phyloP scores from a whole-genome alignment of 2,329 filamentous ascomycete species.

The Exophiala viscosa region DNA sequence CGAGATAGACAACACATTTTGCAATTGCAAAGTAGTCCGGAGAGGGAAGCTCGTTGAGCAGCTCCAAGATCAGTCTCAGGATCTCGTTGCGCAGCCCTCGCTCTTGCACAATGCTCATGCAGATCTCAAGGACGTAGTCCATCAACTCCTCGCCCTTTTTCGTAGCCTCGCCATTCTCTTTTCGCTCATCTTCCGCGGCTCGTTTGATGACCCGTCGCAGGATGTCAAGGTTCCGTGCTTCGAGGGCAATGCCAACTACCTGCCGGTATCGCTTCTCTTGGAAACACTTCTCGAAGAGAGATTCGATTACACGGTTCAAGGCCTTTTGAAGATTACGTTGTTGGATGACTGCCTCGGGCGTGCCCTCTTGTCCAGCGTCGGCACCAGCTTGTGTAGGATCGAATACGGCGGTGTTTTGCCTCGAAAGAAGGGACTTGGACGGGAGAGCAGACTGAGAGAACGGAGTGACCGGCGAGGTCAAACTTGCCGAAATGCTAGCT shows the following conservation, averaged over 20 bases:
- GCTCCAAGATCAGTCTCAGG: constrained; percentile 82
- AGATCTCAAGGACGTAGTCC: constrained; percentile 93
- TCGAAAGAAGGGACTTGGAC: constrained; percentile 90
- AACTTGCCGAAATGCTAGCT: constrained; percentile 59
- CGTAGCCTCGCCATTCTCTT: constrained; percentile 54
- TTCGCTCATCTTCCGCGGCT: constrained; percentile 80
- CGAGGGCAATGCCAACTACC: constrained; percentile 93
- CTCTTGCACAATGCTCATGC: constrained; percentile 97
- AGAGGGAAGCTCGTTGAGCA: constrained; percentile 86
- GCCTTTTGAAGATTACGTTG: constrained; percentile 72
- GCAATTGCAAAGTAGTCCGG: constrained; percentile 98
- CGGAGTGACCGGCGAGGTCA: constrained; percentile 85
- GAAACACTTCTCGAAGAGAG: constrained; percentile 87
- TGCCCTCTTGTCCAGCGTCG: constrained; percentile 54
- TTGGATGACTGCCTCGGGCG: constrained; percentile 59
- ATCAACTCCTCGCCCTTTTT: constrained; percentile 81
- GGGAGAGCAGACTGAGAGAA: constrained; percentile 92
- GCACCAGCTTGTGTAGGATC: constrained; percentile 55
- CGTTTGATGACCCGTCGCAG: constrained; percentile 81
- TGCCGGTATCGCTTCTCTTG: constrained; percentile 84
- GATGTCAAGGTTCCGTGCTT: constrained; percentile 87
- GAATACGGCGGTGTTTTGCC: constrained; percentile 62
- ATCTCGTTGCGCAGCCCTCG: constrained; percentile 80
- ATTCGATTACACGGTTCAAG: constrained; percentile 77
- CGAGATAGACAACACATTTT: constrained; percentile 93